Evolutionary conservation across 495 filamentous ascomycete genomes (phyloP).

Genomic region (Hypoxylon lenormandii): DNA sequence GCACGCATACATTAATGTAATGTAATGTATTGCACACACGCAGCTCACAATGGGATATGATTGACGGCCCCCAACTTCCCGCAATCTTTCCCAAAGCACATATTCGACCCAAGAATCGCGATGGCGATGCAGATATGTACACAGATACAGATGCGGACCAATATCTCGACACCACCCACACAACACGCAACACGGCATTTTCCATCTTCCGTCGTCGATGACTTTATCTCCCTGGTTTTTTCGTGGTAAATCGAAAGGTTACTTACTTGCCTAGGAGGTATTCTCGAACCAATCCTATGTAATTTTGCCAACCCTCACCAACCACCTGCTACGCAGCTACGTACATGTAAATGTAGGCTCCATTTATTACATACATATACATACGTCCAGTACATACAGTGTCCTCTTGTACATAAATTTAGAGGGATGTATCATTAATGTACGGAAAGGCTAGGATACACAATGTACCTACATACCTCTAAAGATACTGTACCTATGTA

Average conservation of each 20-base stretch:
- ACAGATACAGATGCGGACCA: conserved; percentile 11
- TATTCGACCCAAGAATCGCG: conserved; percentile 32
- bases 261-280: too few relatives aligned
- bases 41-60: conserved; percentile 12
- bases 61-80: conserved; percentile 29
- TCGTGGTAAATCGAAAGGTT: not conserved
- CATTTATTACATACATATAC: not conserved
- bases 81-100: conserved; percentile 18
- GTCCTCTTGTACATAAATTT: too few relatives aligned
- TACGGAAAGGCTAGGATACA: too few relatives aligned
- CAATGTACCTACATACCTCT: not conserved
- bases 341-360: not conserved
- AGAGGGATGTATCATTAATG: too few relatives aligned
- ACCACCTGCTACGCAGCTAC: not conserved
- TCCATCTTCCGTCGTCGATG: conserved; percentile 12
- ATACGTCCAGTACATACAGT: too few relatives aligned
- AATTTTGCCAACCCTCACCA: too few relatives aligned
- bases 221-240: not conserved
- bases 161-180: conserved; percentile 28
- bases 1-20: too few relatives aligned
- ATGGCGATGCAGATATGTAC: conserved; percentile 32
- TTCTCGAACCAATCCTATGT: too few relatives aligned
- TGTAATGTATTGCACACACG: too few relatives aligned
- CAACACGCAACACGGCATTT: conserved; percentile 33
- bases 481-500: not conserved